Base-by-base conservation (phyloP, 768 basidiomycete species). In the Lactarius indigo region DNA sequence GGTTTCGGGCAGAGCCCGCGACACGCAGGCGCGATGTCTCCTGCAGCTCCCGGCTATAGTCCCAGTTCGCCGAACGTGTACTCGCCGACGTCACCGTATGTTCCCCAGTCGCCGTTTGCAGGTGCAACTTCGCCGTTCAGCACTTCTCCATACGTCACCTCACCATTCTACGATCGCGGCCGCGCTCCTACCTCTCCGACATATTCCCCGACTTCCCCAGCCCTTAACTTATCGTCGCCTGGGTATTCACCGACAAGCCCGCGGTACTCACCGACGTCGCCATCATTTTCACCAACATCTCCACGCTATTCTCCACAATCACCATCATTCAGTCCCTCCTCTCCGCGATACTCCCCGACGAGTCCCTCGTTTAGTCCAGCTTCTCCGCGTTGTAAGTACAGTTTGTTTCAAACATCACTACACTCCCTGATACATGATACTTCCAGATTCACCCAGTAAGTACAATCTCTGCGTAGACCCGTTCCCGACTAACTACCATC, bases 301-400 rank as follows among this genome's bases (percentile, higher is more conserved):
- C 95, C 95, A 10, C 90, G 91, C 17, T 96, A 92, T 79, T 90
- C 88, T 68, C 95, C 94, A 1, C 93, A 94, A 13, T 94, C 92
- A 3, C 95, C 95, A 0, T 92, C 90, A 0, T 96, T 94, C 81
- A 93, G 91, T 70, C 93, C 93, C 28, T 88, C 92, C n/a, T 92
- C 92, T 26, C 94, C 93, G 13, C 81, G 89, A 15, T 94, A 92
- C 74, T 94, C 93, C 15, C 94, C 94, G 2, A 90, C 93, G 17
- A 92, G 90, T 73, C 93, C 93, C 0, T 90, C 87, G 0, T 94
- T 92, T 79, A 91, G 89, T 67, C 91, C 91, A 30, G 87, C 90
- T 26, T 94, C 92, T n/a, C 95, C 94, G 13, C 83, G 90, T 75
- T 92, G 90, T 91, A 80, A 80, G 89, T 81, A 55, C 70, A 59